Conservation (phyloP, 176 grass and related monocot species). For the Themeda triandra region DNA sequence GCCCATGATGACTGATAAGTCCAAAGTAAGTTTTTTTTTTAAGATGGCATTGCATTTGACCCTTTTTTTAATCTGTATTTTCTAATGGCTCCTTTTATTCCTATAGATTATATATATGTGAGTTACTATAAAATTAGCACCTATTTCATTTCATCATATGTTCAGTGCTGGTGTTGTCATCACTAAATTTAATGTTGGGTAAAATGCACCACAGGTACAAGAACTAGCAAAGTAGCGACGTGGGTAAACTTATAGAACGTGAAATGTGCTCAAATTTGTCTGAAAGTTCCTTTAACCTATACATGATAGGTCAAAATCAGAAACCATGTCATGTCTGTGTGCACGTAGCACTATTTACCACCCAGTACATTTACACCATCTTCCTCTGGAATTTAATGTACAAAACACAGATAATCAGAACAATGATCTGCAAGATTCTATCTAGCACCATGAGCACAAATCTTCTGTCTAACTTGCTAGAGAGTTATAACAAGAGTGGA, state of each 20-base stretch:
- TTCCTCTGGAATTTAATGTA: not conserved
- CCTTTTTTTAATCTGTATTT: not conserved
- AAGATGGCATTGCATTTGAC: no score
- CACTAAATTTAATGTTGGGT: not conserved
- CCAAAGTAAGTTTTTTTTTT: constrained; percentile 59
- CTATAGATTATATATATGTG: not conserved
- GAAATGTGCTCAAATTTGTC: not conserved
- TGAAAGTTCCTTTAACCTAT: not conserved
- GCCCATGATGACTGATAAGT: constrained; percentile 20
- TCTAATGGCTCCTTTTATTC: not conserved
- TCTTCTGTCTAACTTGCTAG: not conserved
- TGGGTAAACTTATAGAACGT: not conserved
- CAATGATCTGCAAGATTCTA: not conserved
- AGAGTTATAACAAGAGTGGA: not conserved
- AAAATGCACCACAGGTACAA: not conserved
- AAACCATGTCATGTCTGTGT: not conserved
- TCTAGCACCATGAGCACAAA: not conserved
- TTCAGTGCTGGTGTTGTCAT: not conserved
- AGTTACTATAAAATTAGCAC: not conserved
- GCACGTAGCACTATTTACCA: not conserved
- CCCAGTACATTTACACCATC: not conserved
- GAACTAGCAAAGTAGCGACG: not conserved
- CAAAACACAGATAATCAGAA: not conserved
- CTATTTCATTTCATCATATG: not conserved
- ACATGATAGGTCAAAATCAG: not conserved